Base-by-base conservation (phyloP, 768 basidiomycete species). In the Hypsizygus marmoreus region DNA sequence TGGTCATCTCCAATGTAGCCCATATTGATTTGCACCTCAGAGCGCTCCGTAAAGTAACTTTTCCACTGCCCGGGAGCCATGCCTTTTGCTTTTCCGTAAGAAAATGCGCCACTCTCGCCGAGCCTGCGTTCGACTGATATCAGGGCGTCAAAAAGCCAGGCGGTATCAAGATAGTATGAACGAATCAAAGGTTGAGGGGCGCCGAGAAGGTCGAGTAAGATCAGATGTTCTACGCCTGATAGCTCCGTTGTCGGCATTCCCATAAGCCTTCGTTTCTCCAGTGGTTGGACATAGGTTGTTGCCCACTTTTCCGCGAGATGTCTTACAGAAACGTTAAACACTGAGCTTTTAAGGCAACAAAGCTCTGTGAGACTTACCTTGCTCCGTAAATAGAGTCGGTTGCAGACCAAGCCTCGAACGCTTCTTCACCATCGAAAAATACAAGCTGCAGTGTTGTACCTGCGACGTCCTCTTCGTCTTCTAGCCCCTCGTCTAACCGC, bases 351-450 rank as follows among this genome's bases (percentile, higher is more conserved):
- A 30, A 20, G 26, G 46, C n/a, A 44, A 17, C 16, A 19, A 20
- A n/a, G n/a, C n/a, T n/a, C n/a, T n/a, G 37, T 22, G 35, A 37
- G n/a, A 51, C 67, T 45, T 57, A 92, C 95, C 91, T 82, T 30
- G 95, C 86, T n/a, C 95, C 95, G 61, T 99, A 99, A 32, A 92
- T 84, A 1, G 91, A 95, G 66, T 99, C 95, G 2, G 79, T 82
- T 23, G 75, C 78, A 2, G 91, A 92, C 95, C 95, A 99, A 20
- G 80, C 73, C 36, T 81, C 74, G 66, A 95, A 97, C 0, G 97
- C 97, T 66, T 98, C 97, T 67, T 99, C 97, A 2, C 97, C 97
- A 58, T 99, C 97, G 47, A 99, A 95, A 63, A 98, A 95, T 8
- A 99, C 76, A 7, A 98, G 71, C 61, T 97, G 93, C 7, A 99